Base-by-base conservation (phyloP, 768 basidiomycete species). In the Suillus hirtellus region DNA sequence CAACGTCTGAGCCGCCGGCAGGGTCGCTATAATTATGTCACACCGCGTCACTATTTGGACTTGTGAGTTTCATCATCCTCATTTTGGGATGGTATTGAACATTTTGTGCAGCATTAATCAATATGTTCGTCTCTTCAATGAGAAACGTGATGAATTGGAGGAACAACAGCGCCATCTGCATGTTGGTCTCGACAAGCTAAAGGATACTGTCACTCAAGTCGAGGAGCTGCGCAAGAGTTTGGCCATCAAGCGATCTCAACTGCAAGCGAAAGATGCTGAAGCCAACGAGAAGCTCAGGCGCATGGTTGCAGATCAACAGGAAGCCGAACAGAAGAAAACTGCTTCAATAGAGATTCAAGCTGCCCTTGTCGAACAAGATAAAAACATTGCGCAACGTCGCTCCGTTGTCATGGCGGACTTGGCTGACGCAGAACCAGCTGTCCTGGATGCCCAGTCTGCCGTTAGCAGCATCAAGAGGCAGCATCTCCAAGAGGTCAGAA, bases 161-260 rank as follows among this genome's bases (percentile, higher is more conserved):
- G 97, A 99, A 73, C 96, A 99, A 72, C 97, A 99, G 71, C 90
- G 97, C 37, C 97, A 99, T 79, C 84, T 99, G 61, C 97, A 99
- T 69, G 95, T 99, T 65, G 97, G 97, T 63, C 85, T 99, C 59
- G 96, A 99, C 76, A 99, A 99, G 76, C 85, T 99, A 34, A 89
- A 87, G 37, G 93, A 96, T 64, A 99, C 97, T 0, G 96, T 99
- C 64, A 91, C 89, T 1, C 96, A 99, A 73, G 97, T 99, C 42
- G 97, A 99, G 76, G 92, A 98, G 70, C 84, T 99, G 34, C 86
- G 96, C 61, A 93, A 92, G 78, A 97, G 95, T 73, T 86, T 99
- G 44, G 96, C 97, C 2, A 89, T 90, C 70, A 99, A 99, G 76
- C 88, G 93, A 21, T 86, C 89, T 3, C 95, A 99, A 70, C 84